Evolutionary conservation across 2,329 filamentous ascomycete genomes (phyloP).

Genomic region (Diaporthe amygdali): DNA sequence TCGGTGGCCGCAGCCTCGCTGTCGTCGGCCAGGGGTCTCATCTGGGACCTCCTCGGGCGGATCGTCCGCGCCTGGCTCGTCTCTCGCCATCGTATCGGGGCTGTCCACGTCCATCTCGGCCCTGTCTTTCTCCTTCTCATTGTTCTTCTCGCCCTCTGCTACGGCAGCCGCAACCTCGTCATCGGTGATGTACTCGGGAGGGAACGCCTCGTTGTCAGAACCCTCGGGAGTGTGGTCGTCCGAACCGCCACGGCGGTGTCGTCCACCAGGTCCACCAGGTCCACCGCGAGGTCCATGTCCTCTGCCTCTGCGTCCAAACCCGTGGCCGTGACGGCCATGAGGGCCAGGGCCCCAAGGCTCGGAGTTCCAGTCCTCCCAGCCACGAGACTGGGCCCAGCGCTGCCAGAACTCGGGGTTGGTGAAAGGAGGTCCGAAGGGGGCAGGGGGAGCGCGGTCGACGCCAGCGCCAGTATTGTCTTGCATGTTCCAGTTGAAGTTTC

Average conservation of each 20-base stretch:
- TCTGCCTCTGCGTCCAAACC: slow-evolving; percentile 2
- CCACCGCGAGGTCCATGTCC: slow-evolving; percentile 1
- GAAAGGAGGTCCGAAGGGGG: not conserved
- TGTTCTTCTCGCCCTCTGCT: slow-evolving; percentile 14
- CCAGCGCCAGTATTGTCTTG: slow-evolving; percentile 15
- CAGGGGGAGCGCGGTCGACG: slow-evolving; percentile 21
- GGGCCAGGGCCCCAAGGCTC: not conserved
- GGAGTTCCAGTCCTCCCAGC: slow-evolving; percentile 21
- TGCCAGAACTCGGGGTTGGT: slow-evolving; percentile 23
- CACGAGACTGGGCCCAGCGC: slow-evolving; percentile 17
- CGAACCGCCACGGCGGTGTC: not conserved
- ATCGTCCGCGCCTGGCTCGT: slow-evolving; percentile 31
- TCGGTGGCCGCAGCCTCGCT: slow-evolving; percentile 27
- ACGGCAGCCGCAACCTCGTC: slow-evolving; percentile 23
- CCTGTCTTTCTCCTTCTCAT: slow-evolving; percentile 27
- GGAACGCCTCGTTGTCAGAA: slow-evolving; percentile 21
- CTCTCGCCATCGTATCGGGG: slow-evolving; percentile 39
- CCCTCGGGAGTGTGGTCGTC: slow-evolving; percentile 1
- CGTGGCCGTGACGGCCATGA: slow-evolving; percentile 15
- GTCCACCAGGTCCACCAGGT: not conserved
- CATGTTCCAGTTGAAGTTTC: slow-evolving; percentile 18
- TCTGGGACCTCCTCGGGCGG: slow-evolving; percentile 30
- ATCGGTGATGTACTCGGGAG: slow-evolving; percentile 23
- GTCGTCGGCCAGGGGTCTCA: slow-evolving; percentile 15
- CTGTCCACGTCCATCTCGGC: slow-evolving; percentile 25